Conservation (phyloP, 805 yeast species). For the Metschnikowia gelsemii region DNA sequence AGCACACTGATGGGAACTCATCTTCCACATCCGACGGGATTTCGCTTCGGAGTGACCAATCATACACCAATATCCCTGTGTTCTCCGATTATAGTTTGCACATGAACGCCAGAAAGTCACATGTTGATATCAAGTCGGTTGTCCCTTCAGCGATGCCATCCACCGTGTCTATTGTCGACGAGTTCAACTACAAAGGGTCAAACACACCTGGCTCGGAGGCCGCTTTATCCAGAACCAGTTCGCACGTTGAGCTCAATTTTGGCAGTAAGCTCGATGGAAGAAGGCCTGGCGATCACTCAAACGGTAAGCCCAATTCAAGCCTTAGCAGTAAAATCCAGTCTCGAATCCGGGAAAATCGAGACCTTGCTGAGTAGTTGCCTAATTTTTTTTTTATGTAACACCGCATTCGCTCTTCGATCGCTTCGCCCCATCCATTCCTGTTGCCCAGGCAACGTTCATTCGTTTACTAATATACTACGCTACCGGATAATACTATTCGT, state of each 20-base stretch:
- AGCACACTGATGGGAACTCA: slow-evolving; percentile 24
- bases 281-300: slow-evolving; percentile 7
- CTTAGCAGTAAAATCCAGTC: slow-evolving; percentile 36
- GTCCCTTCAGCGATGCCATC: slow-evolving; percentile 24
- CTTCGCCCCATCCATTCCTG: not conserved
- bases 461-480: not conserved
- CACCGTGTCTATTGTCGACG: slow-evolving; percentile 34
- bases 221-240: slow-evolving; percentile 23
- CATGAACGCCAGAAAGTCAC: slow-evolving; percentile 23
- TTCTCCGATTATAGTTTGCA: slow-evolving; percentile 51
- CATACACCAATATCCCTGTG: slow-evolving; percentile 64
- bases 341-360: slow-evolving; percentile 38
- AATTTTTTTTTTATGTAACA: not conserved
- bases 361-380: slow-evolving; percentile 7
- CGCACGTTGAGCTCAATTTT: slow-evolving; percentile 38
- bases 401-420: not conserved
- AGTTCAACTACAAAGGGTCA: slow-evolving; percentile 21
- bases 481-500: not conserved
- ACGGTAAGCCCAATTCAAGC: slow-evolving; percentile 5
- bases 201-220: slow-evolving; percentile 15
- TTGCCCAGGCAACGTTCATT: not conserved
- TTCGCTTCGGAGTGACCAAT: slow-evolving; percentile 61
- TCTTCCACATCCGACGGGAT: slow-evolving; percentile 57
- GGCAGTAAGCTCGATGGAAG: slow-evolving; percentile 3
- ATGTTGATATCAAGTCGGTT: slow-evolving; percentile 17